Base-by-base conservation (phyloP, 73 alveolate genomes). In the Paramecium octaurelia region DNA sequence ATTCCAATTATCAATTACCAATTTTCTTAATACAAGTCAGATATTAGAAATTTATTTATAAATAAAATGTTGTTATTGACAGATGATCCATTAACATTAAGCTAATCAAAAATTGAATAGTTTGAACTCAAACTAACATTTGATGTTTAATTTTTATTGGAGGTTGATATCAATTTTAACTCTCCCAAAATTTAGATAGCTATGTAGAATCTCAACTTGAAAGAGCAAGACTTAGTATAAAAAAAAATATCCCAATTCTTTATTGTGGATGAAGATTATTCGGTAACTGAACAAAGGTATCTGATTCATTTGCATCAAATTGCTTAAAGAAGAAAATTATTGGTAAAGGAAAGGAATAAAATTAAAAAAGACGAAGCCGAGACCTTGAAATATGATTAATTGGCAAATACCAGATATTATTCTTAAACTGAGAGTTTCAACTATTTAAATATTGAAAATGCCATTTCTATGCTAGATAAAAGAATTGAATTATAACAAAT, bases 341-440 rank as follows among this genome's bases (percentile, higher is more conserved):
- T 73, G 11, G 87, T 73, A 5, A 73, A 73, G 14, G 87, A 73
- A 38, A 73, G 87, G 10, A 73, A 73, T 38, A 73, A 43, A 36
- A 73, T 73, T 6, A 73, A 73, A 18, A 73, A 40, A 38, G 59
- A 35, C 6, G 87, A 73, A 14, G 35, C 35, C 5, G 87, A 73
- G n/a, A 36, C n/a, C 6, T 38, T 9, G 6, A 31, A 38, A 38
- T 8, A 40, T 3, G 87, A 73, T 20, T 73, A 73, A 18, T 36
- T 2, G 18, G n/a, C 16, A 36, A 8, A 29, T 12, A 73, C 58
- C 16, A 31, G 46, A 35, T 54, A 54, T 54, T 73, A 73, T 73
- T 36, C 60, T 4, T 40, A 10, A 36, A 38, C 87, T 36, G 87
- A 73, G 11, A 29, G n/a, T n/a, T 29, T 40, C 18, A 73, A 12